phyloP scores from a whole-genome alignment of 2,329 filamentous ascomycete genomes.

The Aspergillus novoparasiticus region DNA sequence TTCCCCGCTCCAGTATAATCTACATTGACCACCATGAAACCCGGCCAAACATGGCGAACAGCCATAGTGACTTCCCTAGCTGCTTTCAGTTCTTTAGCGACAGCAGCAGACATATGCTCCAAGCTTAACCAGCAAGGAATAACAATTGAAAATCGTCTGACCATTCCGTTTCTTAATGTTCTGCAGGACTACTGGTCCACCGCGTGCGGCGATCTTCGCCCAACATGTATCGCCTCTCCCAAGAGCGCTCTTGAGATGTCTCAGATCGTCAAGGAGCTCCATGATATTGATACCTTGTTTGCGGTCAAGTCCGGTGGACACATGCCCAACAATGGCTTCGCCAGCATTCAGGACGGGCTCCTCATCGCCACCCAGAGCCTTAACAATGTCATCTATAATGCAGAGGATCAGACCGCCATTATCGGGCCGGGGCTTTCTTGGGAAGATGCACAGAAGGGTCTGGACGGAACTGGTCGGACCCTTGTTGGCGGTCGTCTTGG shows the following conservation, averaged over 20 bases:
- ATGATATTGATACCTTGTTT: conserved; percentile 52
- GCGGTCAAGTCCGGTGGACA: conserved; percentile 58
- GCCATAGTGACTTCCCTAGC: conserved; percentile 21
- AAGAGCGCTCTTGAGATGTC: conserved; percentile 55
- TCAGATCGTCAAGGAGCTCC: conserved; percentile 54
- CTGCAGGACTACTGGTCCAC: conserved; percentile 53
- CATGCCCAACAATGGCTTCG: conserved; percentile 50
- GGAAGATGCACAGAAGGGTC: conserved; percentile 36
- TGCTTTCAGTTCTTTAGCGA: conserved; percentile 22
- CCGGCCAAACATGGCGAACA: conserved; percentile 21
- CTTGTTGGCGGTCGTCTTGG: conserved; percentile 51
- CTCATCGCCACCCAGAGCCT: conserved; percentile 51
- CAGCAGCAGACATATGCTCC: conserved; percentile 42
- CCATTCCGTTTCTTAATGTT: conserved; percentile 40
- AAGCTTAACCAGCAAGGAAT: conserved; percentile 39
- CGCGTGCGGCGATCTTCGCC: conserved; percentile 44
- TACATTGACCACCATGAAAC: conserved; percentile 17
- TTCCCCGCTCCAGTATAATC: not conserved
- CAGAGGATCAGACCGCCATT: conserved; percentile 41
- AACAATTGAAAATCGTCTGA: conserved; percentile 34
- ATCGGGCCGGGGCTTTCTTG: conserved; percentile 41
- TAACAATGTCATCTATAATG: conserved; percentile 39
- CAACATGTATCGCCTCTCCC: conserved; percentile 53
- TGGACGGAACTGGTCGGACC: conserved; percentile 34
- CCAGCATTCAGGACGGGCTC: conserved; percentile 48